Percentiles rank a stretch among this genome's conserved stretches.
Evolutionary conservation across 2,329 filamentous ascomycete genomes (phyloP).

Genomic region (Aspergillus sp.): DNA sequence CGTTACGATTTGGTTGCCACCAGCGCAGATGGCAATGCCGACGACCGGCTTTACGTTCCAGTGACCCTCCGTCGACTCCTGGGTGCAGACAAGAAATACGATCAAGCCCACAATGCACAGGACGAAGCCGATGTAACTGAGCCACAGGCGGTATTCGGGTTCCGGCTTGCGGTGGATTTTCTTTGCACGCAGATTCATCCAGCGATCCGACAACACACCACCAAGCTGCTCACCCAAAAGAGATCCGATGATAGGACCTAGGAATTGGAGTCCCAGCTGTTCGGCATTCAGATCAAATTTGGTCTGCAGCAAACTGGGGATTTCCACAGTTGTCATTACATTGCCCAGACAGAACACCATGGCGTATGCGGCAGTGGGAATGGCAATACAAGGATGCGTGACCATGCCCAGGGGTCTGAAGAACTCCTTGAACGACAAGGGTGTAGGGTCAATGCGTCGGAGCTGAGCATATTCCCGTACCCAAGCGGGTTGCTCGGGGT

Average conservation of each 20-base stretch:
- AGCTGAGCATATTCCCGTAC: conserved; percentile 50
- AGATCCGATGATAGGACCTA: conserved; percentile 60
- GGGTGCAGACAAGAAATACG: conserved; percentile 59
- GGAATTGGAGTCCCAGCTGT: conserved; percentile 62
- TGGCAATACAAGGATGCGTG: conserved; percentile 50
- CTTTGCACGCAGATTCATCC: conserved; percentile 53
- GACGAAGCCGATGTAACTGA: conserved; percentile 57
- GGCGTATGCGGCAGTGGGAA: conserved; percentile 58
- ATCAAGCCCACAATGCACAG: conserved; percentile 57
- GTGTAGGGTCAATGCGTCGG: conserved; percentile 56
- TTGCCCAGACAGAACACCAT: conserved; percentile 61
- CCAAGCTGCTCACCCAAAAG: conserved; percentile 63
- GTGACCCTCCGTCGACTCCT: conserved; percentile 46
- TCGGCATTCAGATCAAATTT: conserved; percentile 61
- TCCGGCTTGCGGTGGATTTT: conserved; percentile 41
- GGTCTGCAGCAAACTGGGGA: conserved; percentile 59
- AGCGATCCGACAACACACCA: conserved; percentile 58
- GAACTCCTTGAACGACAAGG: conserved; percentile 54
- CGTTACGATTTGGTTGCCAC: conserved; percentile 64
- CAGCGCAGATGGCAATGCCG: conserved; percentile 56
- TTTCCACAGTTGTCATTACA: conserved; percentile 60
- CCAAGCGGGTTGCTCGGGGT: conserved; percentile 36
- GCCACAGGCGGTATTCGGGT: conserved; percentile 61
- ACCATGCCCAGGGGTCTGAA: conserved; percentile 54
- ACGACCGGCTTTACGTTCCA: conserved; percentile 62